Base-by-base conservation (phyloP, 176 grass and related monocot genomes). In the Carex cristatella region DNA sequence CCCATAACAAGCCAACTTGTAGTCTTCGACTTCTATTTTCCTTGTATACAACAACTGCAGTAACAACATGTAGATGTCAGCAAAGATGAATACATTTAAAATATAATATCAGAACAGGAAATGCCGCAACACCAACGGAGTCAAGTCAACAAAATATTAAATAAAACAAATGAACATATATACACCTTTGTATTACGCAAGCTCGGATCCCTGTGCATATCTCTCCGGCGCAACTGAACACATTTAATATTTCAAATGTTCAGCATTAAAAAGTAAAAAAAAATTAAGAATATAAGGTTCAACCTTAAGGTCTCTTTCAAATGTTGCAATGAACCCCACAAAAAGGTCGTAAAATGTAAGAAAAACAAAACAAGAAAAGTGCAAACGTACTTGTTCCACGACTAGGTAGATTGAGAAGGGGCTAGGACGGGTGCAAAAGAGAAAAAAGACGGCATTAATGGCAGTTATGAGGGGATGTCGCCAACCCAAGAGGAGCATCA, bases 361-460 rank as follows among this genome's bases (percentile, higher is more conserved):
- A 51, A 75, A 35, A 42, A 11, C 18, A 82, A 13, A 46, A 66
- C 44, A 18, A 53, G 5, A 19, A 42, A 85, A 75, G 44, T 65
- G 33, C 10, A 85, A 71, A 87, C 91, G 88, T 80, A 98, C 95
- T 88, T 93, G 93, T 80, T 91, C 89, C 69, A 95, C 88, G 85
- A 94, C 88, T 56, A 95, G 87, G 81, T 94, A 98, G 62, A 94
- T 93, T 38, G 95, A 98, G 60, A 93, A 92, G 23, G 71, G 88
- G 81, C 79, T 90, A 1, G 93, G 95, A 69, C 89, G 91, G 40
- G 93, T 92, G 66, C 88, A 93, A 74, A 95, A 95, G 79, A 98
- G 84, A 83, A 98, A 90, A 84, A 95, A 88, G 65, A 88, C 66
- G 18, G 91, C 64, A 54, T 98, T 92, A 70, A 95, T 85, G 85